These are phyloP conservation scores for Flueggea neowawraea DNA, from an alignment of 441 rosid species.

Conservation along the genomic window DNA sequence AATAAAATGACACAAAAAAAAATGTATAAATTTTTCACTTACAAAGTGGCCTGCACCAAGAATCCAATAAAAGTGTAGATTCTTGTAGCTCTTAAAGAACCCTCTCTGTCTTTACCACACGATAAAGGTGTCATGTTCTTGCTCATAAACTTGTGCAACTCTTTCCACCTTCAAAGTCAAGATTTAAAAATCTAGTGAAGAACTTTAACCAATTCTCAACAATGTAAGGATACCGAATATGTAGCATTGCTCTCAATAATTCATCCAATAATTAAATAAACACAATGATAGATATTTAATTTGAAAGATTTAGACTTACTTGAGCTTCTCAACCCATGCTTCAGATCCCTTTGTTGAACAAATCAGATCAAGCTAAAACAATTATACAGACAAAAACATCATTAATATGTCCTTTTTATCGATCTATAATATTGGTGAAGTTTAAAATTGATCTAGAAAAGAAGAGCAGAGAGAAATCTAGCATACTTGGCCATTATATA, in stretches of 20 bases:
- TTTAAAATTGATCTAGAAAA: no score
- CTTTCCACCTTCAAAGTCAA: slow-evolving; percentile 30
- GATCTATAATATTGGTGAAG: no score
- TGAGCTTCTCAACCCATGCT: slow-evolving; percentile 38
- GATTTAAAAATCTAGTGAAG: no score
- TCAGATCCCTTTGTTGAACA: slow-evolving; percentile 43
- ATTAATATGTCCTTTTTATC: no score
- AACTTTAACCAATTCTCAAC: no score
- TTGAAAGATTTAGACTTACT: slow-evolving; percentile 13
- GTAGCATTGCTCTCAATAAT: no score
- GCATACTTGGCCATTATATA: slow-evolving; percentile 40
- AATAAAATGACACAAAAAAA: no score
- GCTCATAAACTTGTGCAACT: slow-evolving; percentile 18
- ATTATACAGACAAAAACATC: background rate
- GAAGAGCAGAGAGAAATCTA: background rate
- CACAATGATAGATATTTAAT: no score
- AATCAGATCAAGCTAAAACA: slow-evolving; percentile 31
- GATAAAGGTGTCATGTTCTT: slow-evolving; percentile 30
- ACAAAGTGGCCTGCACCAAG: slow-evolving; percentile 52
- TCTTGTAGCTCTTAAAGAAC: slow-evolving; percentile 26
- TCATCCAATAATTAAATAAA: no score
- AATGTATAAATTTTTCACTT: slow-evolving; percentile 9
- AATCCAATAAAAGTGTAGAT: slow-evolving; percentile 42
- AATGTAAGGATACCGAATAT: no score
- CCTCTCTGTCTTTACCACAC: slow-evolving; percentile 25